Percentiles rank a stretch among this genome's conserved stretches.
phyloP scores from a whole-genome alignment of 2,329 filamentous ascomycete species.

The Geosmithia putterillii region DNA sequence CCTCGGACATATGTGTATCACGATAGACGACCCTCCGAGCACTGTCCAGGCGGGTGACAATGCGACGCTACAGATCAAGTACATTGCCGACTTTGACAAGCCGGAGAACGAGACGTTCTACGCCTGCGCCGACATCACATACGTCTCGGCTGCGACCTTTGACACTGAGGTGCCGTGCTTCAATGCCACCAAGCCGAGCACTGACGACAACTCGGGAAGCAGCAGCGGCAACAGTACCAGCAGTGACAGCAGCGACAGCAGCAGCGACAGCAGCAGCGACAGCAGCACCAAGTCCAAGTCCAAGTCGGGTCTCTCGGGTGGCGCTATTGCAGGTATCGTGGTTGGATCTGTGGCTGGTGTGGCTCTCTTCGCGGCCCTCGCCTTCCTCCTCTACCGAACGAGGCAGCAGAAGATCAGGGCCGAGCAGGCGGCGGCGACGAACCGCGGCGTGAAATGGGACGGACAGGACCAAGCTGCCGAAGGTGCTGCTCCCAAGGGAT shows the following conservation, averaged over 20 bases:
- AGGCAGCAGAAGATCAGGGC: slow-evolving; percentile 11
- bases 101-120: slow-evolving; percentile 32
- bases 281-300: slow-evolving; percentile 7
- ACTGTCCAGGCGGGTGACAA: slow-evolving; percentile 25
- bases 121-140: slow-evolving; percentile 35
- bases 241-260: slow-evolving; percentile 1
- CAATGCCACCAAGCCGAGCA: slow-evolving; percentile 23
- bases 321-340: slow-evolving; percentile 64
- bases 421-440: slow-evolving; percentile 10
- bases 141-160: slow-evolving; percentile 22
- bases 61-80: slow-evolving; percentile 36
- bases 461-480: slow-evolving; percentile 4
- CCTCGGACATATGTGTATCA: slow-evolving; percentile 32
- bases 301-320: slow-evolving; percentile 40
- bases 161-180: slow-evolving; percentile 24
- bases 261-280: slow-evolving; percentile 4
- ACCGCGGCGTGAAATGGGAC: slow-evolving; percentile 12
- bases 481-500: too few relatives aligned
- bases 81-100: slow-evolving; percentile 29
- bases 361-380: slow-evolving; percentile 44
- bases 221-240: slow-evolving; percentile 8
- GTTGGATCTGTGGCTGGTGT: slow-evolving; percentile 56
- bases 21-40: slow-evolving; percentile 18
- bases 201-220: slow-evolving; percentile 9
- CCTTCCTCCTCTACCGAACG: slow-evolving; percentile 39